Base-by-base conservation (phyloP, 2,329 filamentous ascomycete genomes). In the Ceratocystis eucalypticola region DNA sequence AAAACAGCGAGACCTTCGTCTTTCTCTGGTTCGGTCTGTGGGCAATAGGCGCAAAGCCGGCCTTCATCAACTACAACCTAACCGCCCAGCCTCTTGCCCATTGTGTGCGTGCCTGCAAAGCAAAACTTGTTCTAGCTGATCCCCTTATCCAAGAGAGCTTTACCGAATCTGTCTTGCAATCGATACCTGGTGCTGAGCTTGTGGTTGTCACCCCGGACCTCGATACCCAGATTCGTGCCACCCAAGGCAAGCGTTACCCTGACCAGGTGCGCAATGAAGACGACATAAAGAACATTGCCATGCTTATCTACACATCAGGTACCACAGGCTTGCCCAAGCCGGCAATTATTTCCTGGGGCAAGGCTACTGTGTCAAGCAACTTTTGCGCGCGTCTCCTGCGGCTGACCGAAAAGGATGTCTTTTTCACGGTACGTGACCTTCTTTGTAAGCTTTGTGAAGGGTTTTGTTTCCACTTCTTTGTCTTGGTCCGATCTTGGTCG, bases 61-160 rank as follows among this genome's bases (percentile, higher is more conserved):
- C 91, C 0, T 90, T 94, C 71, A 88, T 96, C 76, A 96, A 96
- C 75, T 93, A 92, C 76, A 94, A 94, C 73, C 77, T 96, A 62
- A 80, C 82, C 0, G 87, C 85, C 12, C 83, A 87, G 33, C 80
- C 89, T 0, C 77, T 96, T 69, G 74, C 83, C 2, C 91, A 96
- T 75, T 93, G 88, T 70, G 79, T 95, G 57, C 82, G 80, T 69
- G 83, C 84, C 1, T 87, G 88, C 1, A 85, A 82, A 0, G 79
- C 88, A 0, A 81, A 81, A 8, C 72, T 95, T 2, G 77, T 92
- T 67, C 73, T 96, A 28, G 80, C 92, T 12, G 91, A 94, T 70
- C 79, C 80, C 0, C 45, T 61, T 33, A 45, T 66, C n/a, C 15
- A 22, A 33, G 44, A 77, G 0, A 82, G 82, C 5, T 74, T 89